phyloP scores from a whole-genome alignment of 176 grass and related monocot genomes.

The Stipa capillata region DNA sequence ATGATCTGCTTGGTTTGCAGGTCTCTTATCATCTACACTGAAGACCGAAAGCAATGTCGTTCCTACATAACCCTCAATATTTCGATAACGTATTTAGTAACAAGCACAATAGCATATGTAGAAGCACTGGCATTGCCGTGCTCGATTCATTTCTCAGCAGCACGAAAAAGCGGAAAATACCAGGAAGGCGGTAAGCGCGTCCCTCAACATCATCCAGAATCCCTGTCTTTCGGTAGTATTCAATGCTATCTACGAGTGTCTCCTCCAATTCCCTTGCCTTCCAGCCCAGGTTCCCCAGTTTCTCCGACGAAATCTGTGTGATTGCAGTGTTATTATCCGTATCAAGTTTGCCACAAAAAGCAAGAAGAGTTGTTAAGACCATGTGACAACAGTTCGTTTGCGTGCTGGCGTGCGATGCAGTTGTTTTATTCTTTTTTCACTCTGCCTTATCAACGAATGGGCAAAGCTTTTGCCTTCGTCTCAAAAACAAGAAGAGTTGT shows the following conservation, averaged over 20 bases:
- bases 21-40: too few species aligned
- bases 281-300: constrained; percentile 33
- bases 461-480: too few species aligned
- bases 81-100: too few species aligned
- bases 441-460: too few species aligned
- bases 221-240: background rate
- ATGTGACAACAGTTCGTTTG: too few species aligned
- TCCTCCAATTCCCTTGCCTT: constrained; percentile 7
- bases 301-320: background rate
- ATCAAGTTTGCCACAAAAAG: background rate
- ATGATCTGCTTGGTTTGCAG: too few species aligned
- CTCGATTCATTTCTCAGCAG: background rate
- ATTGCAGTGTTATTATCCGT: background rate
- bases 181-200: background rate
- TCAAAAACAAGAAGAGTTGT: background rate
- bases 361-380: background rate
- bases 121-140: background rate
- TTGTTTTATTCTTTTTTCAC: too few species aligned
- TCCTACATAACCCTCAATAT: too few species aligned
- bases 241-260: constrained; percentile 5
- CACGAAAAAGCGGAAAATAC: background rate
- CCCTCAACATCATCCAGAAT: constrained; percentile 14
- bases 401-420: too few species aligned
- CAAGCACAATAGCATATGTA: background rate
- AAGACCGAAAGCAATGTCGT: too few species aligned